Base-by-base conservation (phyloP, 176 grass and related monocot species). In the Panicum miliaceum region DNA sequence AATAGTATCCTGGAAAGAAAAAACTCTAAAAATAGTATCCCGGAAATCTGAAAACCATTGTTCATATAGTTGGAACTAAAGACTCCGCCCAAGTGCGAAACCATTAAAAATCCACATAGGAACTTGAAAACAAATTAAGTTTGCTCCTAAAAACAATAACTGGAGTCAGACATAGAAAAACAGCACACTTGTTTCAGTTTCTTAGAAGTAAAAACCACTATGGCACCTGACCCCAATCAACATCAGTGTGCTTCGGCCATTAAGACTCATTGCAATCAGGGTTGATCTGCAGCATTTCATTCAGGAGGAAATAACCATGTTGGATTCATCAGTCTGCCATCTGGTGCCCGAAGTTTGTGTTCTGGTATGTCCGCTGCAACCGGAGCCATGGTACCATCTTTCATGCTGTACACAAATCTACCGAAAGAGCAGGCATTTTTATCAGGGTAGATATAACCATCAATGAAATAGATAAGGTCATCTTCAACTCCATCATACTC, bases 371-470 rank as follows among this genome's bases (percentile, higher is more conserved):
- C 43, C 25, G 12, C 6, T 50, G 69, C 69, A 50, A 72, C 48
- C 14, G 69, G 25, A 3, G 46, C 10, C 67, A 79, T 15, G 25
- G 75, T 79, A 22, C 23, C 42, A 72, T 72, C 42, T 25, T 1
- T 72, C 43, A 72, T 48, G 25, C 50, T 47, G 69, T 48, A 84
- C 19, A 88, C 76, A 83, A 88, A 84, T 25, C 46, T 88, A 62
- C 57, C 47, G n/a, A 73, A 56, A 5, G 20, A 54, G 20, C 35
- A 20, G 0, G 4, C 81, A 36, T 56, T 64, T 71, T 64, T 78
- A 56, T 23, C 23, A 53, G 15, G 56, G 65, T 7, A 56, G 80
- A 77, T 42, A 45, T 35, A 6, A 18, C 73, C 64, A 78, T 75
- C 73, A 32, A 79, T 47, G 47, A 73, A 84, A 58, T 84, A 84